Percentiles rank a stretch among this genome's conserved stretches.
Conservation (phyloP, 257 asterid species). For the Capsicum pubescens region DNA sequence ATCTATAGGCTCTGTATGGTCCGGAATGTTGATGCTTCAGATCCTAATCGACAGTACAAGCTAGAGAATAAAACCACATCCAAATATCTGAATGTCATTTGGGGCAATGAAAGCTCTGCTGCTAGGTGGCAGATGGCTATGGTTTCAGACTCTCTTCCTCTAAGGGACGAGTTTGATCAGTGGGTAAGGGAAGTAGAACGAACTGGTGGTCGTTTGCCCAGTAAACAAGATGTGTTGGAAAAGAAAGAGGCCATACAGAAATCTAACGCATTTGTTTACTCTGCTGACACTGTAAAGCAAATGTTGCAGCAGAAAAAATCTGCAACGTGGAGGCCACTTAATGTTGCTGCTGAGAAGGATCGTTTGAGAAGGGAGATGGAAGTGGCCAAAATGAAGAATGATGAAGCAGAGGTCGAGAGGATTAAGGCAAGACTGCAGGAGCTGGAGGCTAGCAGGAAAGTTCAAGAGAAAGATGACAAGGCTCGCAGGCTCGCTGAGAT, state of each 20-base stretch:
- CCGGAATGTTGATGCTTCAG: conserved; percentile 79
- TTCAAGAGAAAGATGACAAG: conserved; percentile 67
- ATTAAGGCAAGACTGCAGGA: conserved; percentile 70
- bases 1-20: conserved; percentile 88
- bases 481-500: conserved; percentile 86
- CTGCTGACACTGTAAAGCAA: conserved; percentile 94
- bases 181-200: conserved; percentile 96
- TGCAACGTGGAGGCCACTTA: conserved; percentile 89
- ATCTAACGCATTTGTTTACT: conserved; percentile 79
- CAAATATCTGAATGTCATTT: conserved; percentile 82
- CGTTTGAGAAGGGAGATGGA: conserved; percentile 85
- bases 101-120: conserved; percentile 96
- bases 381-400: conserved; percentile 76
- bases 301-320: conserved; percentile 97
- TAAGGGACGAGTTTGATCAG: conserved; percentile 82
- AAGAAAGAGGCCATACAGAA: conserved; percentile 77
- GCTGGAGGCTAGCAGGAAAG: conserved; percentile 68
- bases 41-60: conserved; percentile 79
- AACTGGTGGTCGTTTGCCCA: conserved; percentile 79
- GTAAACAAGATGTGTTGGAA: conserved; percentile 80
- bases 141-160: conserved; percentile 86
- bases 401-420: conserved; percentile 75
- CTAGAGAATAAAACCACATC: conserved; percentile 86
- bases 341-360: conserved; percentile 94
- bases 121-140: conserved; percentile 99